Base-by-base conservation (phyloP, 2,329 filamentous ascomycete species). In the Pseudohalonectria lignicola region DNA sequence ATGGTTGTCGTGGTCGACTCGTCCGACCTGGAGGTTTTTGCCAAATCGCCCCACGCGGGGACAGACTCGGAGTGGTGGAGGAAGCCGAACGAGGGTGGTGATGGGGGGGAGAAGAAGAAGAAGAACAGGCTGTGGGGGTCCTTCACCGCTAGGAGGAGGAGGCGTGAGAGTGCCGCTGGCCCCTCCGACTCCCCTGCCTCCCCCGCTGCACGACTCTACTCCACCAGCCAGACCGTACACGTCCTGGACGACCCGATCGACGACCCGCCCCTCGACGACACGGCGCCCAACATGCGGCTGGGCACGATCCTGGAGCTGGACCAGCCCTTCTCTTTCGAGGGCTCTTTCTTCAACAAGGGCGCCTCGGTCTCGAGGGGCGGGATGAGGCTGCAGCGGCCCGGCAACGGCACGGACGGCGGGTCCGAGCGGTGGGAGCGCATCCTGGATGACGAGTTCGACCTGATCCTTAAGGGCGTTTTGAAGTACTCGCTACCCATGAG, bases 11-110 rank as follows among this genome's bases (percentile, higher is more conserved):
- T 82, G 3, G 77, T 98, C 28, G 79, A 84, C 45, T 79, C 88
- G 34, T 82, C 93, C 53, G 87, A 96, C 54, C 70, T 96, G 41
- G 87, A 93, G 51, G 74, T 98, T 23, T 96, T 96, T 59, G 92
- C 92, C 21, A 94, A 93, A 60, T 95, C 87, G 42, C 86, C 84
- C 43, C 84, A 90, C 53, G 83, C 90, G 11, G 84, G 85, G n/a
- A 71, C 69, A 7, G 74, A 78, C 49, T 71, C 66, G 19, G 69
- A 76, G 51, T 77, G 75, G 73, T 71, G 72, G 69, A 63, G 66
- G 16, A 55, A 58, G 44, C 65, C 66, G 21, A 47, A 59, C 31
- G 47, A 49, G 2, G 53, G 23, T 26, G n/a, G n/a, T n/a, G n/a
- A n/a, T n/a, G n/a, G n/a, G n/a, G n/a, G n/a, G n/a, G n/a, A n/a